Conservation (phyloP, 75 land plant species). For the Selaginella moellendorffii region DNA sequence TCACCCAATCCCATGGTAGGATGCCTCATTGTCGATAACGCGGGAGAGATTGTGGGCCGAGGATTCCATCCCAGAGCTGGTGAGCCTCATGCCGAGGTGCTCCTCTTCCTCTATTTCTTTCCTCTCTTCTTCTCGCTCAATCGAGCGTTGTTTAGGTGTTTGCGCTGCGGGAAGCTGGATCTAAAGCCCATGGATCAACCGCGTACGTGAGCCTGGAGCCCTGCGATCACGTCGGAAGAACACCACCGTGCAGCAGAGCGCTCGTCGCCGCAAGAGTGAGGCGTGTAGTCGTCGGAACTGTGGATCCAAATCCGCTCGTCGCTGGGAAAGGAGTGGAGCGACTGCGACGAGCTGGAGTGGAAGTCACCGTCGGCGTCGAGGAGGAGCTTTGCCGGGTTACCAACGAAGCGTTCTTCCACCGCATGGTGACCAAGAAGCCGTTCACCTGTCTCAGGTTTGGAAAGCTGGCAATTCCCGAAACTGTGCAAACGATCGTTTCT, state of each 20-base stretch:
- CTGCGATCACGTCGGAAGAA: slow-evolving; percentile 87
- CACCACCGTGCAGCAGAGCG: slow-evolving; percentile 89
- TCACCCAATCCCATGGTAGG: slow-evolving; percentile 97
- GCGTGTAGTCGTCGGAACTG: slow-evolving; percentile 80
- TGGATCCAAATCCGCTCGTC: slow-evolving; percentile 89
- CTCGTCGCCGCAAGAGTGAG: slow-evolving; percentile 61
- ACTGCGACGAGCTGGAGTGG: slow-evolving; percentile 60
- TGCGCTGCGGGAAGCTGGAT: slow-evolving; percentile 84
- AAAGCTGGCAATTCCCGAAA: no score
- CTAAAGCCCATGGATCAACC: slow-evolving; percentile 61
- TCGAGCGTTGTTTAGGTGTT: slow-evolving; percentile 73
- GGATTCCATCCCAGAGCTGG: slow-evolving; percentile 96
- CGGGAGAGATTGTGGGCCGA: slow-evolving; percentile 58
- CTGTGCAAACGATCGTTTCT: no score
- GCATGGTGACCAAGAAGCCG: slow-evolving; percentile 56
- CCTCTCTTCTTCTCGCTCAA: no score
- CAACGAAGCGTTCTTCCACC: slow-evolving; percentile 59
- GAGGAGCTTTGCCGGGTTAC: slow-evolving; percentile 47
- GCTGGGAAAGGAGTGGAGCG: slow-evolving; percentile 63
- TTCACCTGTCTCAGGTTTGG: slow-evolving; percentile 71
- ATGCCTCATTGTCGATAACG: slow-evolving; percentile 73
- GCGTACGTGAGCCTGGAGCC: slow-evolving; percentile 96
- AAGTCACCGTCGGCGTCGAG: slow-evolving; percentile 67
- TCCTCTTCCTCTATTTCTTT: no score
- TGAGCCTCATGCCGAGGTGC: slow-evolving; percentile 91